These are phyloP conservation scores for Zasmidium angulare DNA, from an alignment of 2,329 filamentous ascomycete species.

Conservation along the genomic window DNA sequence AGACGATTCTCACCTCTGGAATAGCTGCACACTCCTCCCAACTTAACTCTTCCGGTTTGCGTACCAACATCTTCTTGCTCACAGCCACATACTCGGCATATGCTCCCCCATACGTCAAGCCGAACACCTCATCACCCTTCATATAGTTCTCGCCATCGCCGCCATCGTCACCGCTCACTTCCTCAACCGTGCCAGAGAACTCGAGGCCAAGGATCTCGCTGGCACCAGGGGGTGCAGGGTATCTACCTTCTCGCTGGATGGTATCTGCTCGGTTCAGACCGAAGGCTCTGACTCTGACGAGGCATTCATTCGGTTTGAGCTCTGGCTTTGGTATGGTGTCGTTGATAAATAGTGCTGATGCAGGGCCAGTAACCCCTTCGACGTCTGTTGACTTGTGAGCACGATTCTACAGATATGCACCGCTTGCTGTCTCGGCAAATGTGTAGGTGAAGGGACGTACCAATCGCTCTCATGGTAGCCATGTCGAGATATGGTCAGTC, in stretches of 20 bases:
- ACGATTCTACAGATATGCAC: no score
- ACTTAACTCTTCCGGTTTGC: constrained; percentile 68
- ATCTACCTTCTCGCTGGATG: constrained; percentile 68
- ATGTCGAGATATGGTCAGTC: constrained; percentile 18
- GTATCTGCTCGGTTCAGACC: constrained; percentile 77
- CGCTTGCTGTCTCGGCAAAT: no score
- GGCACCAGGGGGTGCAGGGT: constrained; percentile 66
- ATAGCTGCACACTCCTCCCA: constrained; percentile 76
- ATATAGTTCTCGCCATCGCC: constrained; percentile 53
- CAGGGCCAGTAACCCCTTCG: constrained; percentile 54
- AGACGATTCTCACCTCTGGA: constrained; percentile 59
- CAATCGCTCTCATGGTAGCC: constrained; percentile 52
- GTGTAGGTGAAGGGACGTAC: constrained; percentile 37
- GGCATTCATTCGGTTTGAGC: constrained; percentile 61
- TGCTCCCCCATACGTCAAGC: constrained; percentile 80
- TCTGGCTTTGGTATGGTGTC: constrained; percentile 49
- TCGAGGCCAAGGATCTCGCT: constrained; percentile 71
- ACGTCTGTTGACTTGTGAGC: constrained; percentile 43
- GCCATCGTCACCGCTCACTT: constrained; percentile 50
- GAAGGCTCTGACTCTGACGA: constrained; percentile 68
- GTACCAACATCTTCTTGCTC: constrained; percentile 72
- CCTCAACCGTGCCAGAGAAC: constrained; percentile 67
- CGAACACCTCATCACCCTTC: constrained; percentile 78
- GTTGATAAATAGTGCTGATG: constrained; percentile 55
- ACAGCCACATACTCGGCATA: constrained; percentile 83